Conservation (phyloP, 1,284 basidiomycete species). For the Cerioporus squamosus region DNA sequence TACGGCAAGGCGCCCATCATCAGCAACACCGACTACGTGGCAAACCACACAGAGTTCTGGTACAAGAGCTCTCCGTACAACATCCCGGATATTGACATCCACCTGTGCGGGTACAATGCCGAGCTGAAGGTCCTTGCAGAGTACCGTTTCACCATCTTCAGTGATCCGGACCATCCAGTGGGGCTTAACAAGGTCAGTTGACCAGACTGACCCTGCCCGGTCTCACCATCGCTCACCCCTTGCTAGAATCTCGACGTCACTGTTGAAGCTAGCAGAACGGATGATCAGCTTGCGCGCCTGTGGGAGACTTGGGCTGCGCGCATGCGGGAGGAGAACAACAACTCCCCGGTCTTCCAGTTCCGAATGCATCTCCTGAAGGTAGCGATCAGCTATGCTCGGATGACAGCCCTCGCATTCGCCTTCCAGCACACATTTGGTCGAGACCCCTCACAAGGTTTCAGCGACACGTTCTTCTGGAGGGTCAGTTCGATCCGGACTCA, state of each 20-base stretch:
- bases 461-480: slow-evolving; percentile 58
- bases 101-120: slow-evolving; percentile 73
- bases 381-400: slow-evolving; percentile 70
- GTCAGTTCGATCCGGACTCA: slow-evolving; percentile 43
- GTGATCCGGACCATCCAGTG: slow-evolving; percentile 72
- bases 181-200: slow-evolving; percentile 67
- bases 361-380: slow-evolving; percentile 66
- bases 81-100: slow-evolving; percentile 74
- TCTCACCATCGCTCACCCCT: background rate
- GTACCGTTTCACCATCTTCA: slow-evolving; percentile 71
- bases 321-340: slow-evolving; percentile 53
- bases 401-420: slow-evolving; percentile 73
- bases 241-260: slow-evolving; percentile 64
- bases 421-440: slow-evolving; percentile 77
- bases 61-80: slow-evolving; percentile 72
- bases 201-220: background rate
- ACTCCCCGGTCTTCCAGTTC: slow-evolving; percentile 58
- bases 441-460: slow-evolving; percentile 57
- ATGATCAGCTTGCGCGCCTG: slow-evolving; percentile 62
- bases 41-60: slow-evolving; percentile 76
- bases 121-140: slow-evolving; percentile 65
- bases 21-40: slow-evolving; percentile 73
- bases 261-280: slow-evolving; percentile 63
- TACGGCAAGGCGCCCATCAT: slow-evolving; percentile 85
- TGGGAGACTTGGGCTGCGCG: slow-evolving; percentile 57